Conservation (phyloP, 1,284 basidiomycete genomes). For the Fomitiporia mediterranea region DNA sequence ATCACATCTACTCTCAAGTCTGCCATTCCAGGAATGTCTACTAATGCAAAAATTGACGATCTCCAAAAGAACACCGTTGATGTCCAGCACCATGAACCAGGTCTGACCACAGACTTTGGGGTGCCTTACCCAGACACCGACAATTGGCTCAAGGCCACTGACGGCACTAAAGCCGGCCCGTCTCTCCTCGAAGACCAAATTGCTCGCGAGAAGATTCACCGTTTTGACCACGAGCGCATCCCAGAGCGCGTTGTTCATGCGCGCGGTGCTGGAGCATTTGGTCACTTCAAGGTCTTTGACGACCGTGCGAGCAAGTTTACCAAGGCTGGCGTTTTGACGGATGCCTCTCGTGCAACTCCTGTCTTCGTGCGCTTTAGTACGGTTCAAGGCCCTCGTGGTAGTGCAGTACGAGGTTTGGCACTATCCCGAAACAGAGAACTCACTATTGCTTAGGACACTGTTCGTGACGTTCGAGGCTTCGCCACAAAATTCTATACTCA, state of each 20-base stretch:
- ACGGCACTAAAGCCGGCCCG: constrained; percentile 44
- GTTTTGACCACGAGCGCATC: constrained; percentile 82
- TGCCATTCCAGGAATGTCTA: constrained; percentile 10
- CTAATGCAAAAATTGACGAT: constrained; percentile 31
- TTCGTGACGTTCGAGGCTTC: constrained; percentile 82
- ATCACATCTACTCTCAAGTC: constrained; percentile 14
- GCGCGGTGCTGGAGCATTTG: constrained; percentile 77
- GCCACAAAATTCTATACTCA: constrained; percentile 78
- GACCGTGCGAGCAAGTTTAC: constrained; percentile 60
- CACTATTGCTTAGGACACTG: constrained; percentile 52
- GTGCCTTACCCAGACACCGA: constrained; percentile 57
- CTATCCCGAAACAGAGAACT: background rate
- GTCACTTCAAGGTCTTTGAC: constrained; percentile 72
- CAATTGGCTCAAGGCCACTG: constrained; percentile 55
- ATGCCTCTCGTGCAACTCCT: constrained; percentile 64
- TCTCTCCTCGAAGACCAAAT: constrained; percentile 64
- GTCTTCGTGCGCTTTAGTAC: constrained; percentile 80
- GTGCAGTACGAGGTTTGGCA: constrained; percentile 44
- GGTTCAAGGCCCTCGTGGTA: constrained; percentile 72
- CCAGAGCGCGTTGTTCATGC: constrained; percentile 73
- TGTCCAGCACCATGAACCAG: constrained; percentile 30
- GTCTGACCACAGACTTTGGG: constrained; percentile 60
- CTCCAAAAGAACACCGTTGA: constrained; percentile 41
- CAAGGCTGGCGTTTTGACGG: constrained; percentile 64
- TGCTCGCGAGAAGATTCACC: constrained; percentile 65